Evolutionary conservation across 345 rosid genomes (phyloP).

Genomic region (Euphorbia pulcherrima): DNA sequence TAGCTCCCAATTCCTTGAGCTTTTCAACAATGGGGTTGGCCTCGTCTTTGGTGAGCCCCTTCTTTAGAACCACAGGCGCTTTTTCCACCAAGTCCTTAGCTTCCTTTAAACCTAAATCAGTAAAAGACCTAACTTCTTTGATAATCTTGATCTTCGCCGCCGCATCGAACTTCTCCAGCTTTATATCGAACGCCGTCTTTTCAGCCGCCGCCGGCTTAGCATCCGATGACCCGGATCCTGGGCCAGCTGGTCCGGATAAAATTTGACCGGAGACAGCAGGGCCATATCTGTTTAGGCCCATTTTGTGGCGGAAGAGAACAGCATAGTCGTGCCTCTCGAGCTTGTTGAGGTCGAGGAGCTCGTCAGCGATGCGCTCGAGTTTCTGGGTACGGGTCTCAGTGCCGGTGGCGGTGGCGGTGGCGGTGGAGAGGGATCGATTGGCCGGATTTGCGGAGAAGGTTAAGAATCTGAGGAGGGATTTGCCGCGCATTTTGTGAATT

Average conservation of each 20-base stretch:
- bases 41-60: slow-evolving; percentile 63
- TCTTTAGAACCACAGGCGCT: slow-evolving; percentile 70
- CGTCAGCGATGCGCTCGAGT: slow-evolving; percentile 81
- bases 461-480: slow-evolving; percentile 27
- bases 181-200: slow-evolving; percentile 74
- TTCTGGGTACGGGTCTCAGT: slow-evolving; percentile 53
- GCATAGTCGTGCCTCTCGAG: slow-evolving; percentile 73
- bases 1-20: slow-evolving; percentile 66
- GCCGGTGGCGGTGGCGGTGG: slow-evolving; percentile 14
- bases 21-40: slow-evolving; percentile 58
- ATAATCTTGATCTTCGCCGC: slow-evolving; percentile 68
- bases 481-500: slow-evolving; percentile 9
- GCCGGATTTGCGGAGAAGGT: background rate
- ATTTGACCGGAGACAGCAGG: slow-evolving; percentile 39
- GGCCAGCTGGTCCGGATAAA: slow-evolving; percentile 24
- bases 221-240: slow-evolving; percentile 32
- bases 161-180: slow-evolving; percentile 79
- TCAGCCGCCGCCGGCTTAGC: slow-evolving; percentile 43
- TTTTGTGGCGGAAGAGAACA: slow-evolving; percentile 64
- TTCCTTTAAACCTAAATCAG: slow-evolving; percentile 83
- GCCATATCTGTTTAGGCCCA: slow-evolving; percentile 66
- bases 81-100: slow-evolving; percentile 84
- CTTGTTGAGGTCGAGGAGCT: slow-evolving; percentile 58
- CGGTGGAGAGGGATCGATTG: slow-evolving; percentile 28
- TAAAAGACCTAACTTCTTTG: slow-evolving; percentile 71